phyloP scores from a whole-genome alignment of 1,284 basidiomycete genomes.

The Apiotrichum akiyoshidainum region DNA sequence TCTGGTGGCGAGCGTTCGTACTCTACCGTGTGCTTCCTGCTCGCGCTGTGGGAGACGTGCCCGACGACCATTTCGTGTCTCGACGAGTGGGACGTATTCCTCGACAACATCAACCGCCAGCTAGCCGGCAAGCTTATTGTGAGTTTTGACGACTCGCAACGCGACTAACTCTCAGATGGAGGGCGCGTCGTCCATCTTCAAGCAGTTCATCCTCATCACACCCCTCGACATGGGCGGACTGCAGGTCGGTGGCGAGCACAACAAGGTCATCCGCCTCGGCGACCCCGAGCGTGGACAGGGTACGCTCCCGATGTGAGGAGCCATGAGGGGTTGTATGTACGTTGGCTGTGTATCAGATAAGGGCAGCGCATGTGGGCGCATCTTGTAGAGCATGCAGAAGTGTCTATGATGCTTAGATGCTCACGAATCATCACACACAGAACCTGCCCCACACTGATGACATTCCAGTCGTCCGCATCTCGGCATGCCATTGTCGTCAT shows the following conservation, averaged over 20 bases:
- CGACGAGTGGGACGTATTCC: slow-evolving; percentile 88
- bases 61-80: slow-evolving; percentile 91
- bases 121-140: slow-evolving; percentile 92
- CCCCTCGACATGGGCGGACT: slow-evolving; percentile 56
- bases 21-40: slow-evolving; percentile 86
- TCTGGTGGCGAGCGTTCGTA: slow-evolving; percentile 94
- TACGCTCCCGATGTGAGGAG: neutral
- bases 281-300: slow-evolving; percentile 43
- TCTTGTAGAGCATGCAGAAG: too few species aligned
- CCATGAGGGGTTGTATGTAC: slow-evolving; percentile 53
- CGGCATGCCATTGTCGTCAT: too few species aligned
- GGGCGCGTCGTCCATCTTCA: slow-evolving; percentile 75
- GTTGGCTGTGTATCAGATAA: too few species aligned
- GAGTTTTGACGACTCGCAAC: slow-evolving; percentile 34
- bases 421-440: too few species aligned
- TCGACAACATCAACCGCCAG: slow-evolving; percentile 88
- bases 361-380: too few species aligned
- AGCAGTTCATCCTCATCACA: slow-evolving; percentile 89
- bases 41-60: slow-evolving; percentile 93
- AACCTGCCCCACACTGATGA: too few species aligned
- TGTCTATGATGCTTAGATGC: too few species aligned
- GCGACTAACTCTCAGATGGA: slow-evolving; percentile 60
- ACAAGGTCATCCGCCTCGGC: slow-evolving; percentile 38
- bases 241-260: slow-evolving; percentile 25
- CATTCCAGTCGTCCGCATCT: too few species aligned